Base-by-base conservation (phyloP, 768 basidiomycete species). In the Boletus subparvulus region DNA sequence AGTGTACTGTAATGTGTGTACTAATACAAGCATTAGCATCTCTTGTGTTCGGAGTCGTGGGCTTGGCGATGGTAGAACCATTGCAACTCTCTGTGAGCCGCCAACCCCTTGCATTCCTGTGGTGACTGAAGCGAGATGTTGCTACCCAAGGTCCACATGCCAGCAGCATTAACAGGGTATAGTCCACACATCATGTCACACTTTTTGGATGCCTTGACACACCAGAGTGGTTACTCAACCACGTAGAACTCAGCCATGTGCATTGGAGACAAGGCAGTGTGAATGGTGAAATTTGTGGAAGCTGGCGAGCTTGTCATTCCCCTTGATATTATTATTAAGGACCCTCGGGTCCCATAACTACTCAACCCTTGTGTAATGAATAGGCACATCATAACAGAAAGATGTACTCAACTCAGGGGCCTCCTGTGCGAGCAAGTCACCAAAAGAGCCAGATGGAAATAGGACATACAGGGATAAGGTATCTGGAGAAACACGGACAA, bases 181-280 rank as follows among this genome's bases (percentile, higher is more conserved):
- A 35, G 33, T 47, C 16, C 14, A 12, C 21, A 13, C 32, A 3
- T 28, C 4, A 14, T 19, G 24, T 24, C 12, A 40, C 11, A 33
- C 7, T 3, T 36, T 32, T 16, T 30, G 6, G 26, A 16, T 7
- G 33, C 9, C 12, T 41, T 54, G 37, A 60, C 42, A 26, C 13
- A 26, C 30, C 75, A 17, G 72, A 73, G 11, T 78, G 75, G 77
- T 65, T 80, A 11, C 69, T 80, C 30, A 79, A 72, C 57, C 72
- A 76, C 46, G 71, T 74, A n/a, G 77, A 81, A 67, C 74, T 80
- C 21, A 75, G 73, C 43, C 75, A 78, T n/a, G 59, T 60, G 21
- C 39, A 47, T n/a, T 61, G 51, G 58, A 52, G 54, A 43, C 47
- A 16, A 32, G 61, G 61, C 7, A 16, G 3, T 26, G 36, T 24